These are phyloP conservation scores for Penicillium ucsense DNA, from an alignment of 495 filamentous ascomycete species.

Conservation along the genomic window DNA sequence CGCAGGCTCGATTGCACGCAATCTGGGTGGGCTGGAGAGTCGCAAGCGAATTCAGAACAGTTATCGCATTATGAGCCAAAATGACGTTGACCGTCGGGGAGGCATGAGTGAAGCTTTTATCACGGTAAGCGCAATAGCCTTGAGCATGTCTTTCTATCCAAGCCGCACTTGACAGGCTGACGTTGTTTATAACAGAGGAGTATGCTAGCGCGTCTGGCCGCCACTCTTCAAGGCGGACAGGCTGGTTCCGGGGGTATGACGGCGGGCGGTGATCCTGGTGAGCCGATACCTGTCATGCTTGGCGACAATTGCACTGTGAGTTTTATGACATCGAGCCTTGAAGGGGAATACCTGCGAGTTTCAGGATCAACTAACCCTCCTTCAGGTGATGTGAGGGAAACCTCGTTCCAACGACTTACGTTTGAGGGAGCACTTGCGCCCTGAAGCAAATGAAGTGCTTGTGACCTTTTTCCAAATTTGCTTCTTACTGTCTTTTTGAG, in stretches of 20 bases:
- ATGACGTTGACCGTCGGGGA: conserved; percentile 52
- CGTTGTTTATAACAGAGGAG: conserved; percentile 32
- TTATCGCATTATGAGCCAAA: conserved; percentile 56
- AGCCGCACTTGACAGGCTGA: conserved; percentile 6
- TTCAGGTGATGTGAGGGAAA: conserved; percentile 15
- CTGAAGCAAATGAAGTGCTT: too few relatives aligned
- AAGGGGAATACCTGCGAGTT: not conserved
- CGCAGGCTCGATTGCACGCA: conserved; percentile 9
- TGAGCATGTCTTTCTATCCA: not conserved
- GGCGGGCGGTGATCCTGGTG: conserved; percentile 3
- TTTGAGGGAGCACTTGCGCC: too few relatives aligned
- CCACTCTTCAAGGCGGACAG: conserved; percentile 9
- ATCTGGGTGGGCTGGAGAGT: conserved; percentile 40
- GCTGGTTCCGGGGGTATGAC: conserved; percentile 5
- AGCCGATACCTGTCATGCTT: conserved; percentile 24
- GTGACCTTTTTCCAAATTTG: too few relatives aligned
- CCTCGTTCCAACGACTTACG: too few relatives aligned
- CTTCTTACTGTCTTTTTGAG: too few relatives aligned
- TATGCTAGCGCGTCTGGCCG: conserved; percentile 50
- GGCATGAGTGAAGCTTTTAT: conserved; percentile 53
- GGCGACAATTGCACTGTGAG: conserved; percentile 38
- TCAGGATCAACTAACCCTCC: not conserved
- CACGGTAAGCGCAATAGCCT: conserved; percentile 41
- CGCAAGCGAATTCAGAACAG: conserved; percentile 49
- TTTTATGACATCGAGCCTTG: not conserved